Evolutionary conservation across 75 land plant genomes (phyloP).

Genomic region (Pinus taeda): DNA sequence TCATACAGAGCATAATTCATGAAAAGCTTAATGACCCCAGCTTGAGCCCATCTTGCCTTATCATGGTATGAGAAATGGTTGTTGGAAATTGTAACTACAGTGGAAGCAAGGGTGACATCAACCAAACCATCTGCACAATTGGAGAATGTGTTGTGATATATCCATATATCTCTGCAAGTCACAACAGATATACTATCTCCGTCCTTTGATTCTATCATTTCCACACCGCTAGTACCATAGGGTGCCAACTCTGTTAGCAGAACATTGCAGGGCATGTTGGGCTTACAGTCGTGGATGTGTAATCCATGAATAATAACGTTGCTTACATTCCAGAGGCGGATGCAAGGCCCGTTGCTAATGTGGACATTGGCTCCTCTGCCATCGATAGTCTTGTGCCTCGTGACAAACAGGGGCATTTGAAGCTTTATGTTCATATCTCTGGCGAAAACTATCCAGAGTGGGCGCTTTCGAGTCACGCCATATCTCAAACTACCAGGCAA

Average conservation of each 20-base stretch:
- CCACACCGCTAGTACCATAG: background rate
- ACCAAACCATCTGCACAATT: conserved; percentile 44
- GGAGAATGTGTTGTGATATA: conserved; percentile 71
- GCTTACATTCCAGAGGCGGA: conserved; percentile 14
- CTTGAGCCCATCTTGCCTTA: conserved; percentile 16
- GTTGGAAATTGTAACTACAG: conserved; percentile 65
- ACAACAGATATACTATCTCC: conserved; percentile 63
- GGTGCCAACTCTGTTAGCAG: no score
- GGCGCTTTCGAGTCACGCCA: conserved; percentile 17
- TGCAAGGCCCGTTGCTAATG: conserved; percentile 29
- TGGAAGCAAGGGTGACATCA: conserved; percentile 63
- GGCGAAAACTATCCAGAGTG: conserved; percentile 25
- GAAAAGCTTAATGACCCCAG: background rate
- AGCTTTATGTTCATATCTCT: conserved; percentile 24
- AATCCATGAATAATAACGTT: conserved; percentile 31
- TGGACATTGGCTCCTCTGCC: conserved; percentile 29
- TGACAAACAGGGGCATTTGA: conserved; percentile 24
- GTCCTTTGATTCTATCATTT: conserved; percentile 24
- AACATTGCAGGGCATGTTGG: no score
- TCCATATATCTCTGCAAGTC: conserved; percentile 48
- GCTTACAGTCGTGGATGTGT: conserved; percentile 16
- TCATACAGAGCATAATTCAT: background rate
- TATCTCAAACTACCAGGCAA: conserved; percentile 27
- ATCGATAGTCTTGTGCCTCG: conserved; percentile 29
- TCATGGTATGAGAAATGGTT: conserved; percentile 57